Conservation (phyloP, 352 stramenopile genomes). For the Phytophthora sp. region DNA sequence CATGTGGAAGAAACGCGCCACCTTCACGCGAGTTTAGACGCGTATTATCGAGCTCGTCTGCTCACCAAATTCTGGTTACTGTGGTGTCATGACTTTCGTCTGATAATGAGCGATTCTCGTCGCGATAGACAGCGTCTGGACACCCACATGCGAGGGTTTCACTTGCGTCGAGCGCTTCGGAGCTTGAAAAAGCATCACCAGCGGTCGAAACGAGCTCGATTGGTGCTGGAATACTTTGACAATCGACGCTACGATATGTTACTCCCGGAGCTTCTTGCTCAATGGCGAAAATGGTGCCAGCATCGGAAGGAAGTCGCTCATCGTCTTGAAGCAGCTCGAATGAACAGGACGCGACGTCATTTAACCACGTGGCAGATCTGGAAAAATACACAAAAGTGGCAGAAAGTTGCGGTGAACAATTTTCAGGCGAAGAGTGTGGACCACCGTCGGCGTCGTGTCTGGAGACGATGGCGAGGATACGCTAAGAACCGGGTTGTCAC, state of each 20-base stretch:
- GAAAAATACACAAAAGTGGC: conserved; percentile 18
- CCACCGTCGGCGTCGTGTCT: conserved; percentile 14
- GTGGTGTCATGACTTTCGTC: conserved; percentile 60
- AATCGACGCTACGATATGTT: conserved; percentile 39
- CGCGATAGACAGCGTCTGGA: background rate
- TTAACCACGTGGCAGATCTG: conserved; percentile 24
- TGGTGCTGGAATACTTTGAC: conserved; percentile 49
- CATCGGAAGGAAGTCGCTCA: conserved; percentile 5
- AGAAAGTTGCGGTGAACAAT: conserved; percentile 19
- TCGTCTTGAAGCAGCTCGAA: conserved; percentile 8
- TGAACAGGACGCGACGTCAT: conserved; percentile 7
- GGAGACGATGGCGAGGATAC: conserved; percentile 33
- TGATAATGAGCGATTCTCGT: conserved; percentile 1
- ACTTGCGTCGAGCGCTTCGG: conserved; percentile 23
- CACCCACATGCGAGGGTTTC: conserved; percentile 17
- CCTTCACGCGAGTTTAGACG: conserved; percentile 48
- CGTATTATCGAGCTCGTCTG: conserved; percentile 56
- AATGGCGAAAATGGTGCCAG: conserved; percentile 24
- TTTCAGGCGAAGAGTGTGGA: conserved; percentile 11
- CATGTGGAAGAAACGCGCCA: conserved; percentile 47
- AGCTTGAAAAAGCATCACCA: conserved; percentile 11
- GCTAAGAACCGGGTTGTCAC: conserved; percentile 15
- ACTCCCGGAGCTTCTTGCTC: conserved; percentile 30
- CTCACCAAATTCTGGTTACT: conserved; percentile 69
- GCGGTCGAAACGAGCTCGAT: conserved; percentile 32